A percentile compares a stretch with the other conserved stretches of the same genome.
These are phyloP conservation scores for Fusarium sp. DNA, from an alignment of 2,329 filamentous ascomycete species.

Conservation along the genomic window DNA sequence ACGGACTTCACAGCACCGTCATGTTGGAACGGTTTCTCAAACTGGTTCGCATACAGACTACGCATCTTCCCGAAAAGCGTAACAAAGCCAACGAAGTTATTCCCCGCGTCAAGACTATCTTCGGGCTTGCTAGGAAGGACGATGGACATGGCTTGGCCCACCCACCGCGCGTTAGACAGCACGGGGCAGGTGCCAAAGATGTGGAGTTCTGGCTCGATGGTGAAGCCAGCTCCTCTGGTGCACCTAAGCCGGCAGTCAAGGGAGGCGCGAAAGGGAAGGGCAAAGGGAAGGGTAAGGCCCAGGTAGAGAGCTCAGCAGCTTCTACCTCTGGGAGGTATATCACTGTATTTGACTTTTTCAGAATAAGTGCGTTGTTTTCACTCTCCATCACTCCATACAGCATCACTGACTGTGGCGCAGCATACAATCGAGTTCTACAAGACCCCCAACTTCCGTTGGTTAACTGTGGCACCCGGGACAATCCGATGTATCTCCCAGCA, in stretches of 20 bases:
- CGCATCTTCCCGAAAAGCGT: background rate
- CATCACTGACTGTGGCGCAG: background rate
- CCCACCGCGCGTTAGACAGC: background rate
- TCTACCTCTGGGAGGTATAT: background rate
- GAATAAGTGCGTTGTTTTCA: background rate
- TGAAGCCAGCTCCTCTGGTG: background rate
- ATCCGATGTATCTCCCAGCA: background rate
- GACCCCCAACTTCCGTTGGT: background rate
- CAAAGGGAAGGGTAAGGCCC: background rate
- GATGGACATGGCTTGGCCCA: background rate
- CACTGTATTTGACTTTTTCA: background rate
- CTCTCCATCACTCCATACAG: background rate
- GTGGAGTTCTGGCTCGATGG: background rate
- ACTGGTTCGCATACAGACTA: background rate
- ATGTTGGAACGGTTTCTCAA: background rate
- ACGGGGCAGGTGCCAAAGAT: background rate
- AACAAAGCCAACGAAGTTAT: background rate
- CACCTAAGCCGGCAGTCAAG: background rate
- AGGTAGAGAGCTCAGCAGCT: background rate
- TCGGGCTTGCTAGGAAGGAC: background rate
- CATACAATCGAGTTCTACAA: background rate
- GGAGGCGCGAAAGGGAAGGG: background rate
- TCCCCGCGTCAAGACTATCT: background rate
- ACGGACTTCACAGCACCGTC: background rate
- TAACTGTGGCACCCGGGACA: background rate